Base-by-base conservation (phyloP, 805 yeast species). In the Starmerella apicola region DNA sequence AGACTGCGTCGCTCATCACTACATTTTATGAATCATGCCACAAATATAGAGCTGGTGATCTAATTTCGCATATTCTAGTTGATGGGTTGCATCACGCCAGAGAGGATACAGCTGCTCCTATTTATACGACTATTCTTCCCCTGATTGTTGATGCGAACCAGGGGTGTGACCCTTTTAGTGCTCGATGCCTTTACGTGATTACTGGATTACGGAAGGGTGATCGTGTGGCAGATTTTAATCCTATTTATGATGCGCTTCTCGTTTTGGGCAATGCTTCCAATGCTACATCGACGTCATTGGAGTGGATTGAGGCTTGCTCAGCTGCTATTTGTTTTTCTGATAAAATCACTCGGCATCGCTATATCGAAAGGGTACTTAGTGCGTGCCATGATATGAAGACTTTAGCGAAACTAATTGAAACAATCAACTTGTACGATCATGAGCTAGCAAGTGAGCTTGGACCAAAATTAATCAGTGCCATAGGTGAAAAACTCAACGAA, bases 1-100 rank as follows among this genome's bases (percentile, higher is more conserved):
- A 75, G 54, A 64, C 85, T 0, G 55, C 65, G 1, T 39, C 60
- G 0, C 72, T 83, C 5, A 54, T 81, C 9, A 29, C 42, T 8
- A 36, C 34, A 17, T 15, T 55, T 17, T 37, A 51, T 13, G 37
- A 44, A n/a, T 35, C 47, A 2, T 32, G 41, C 26, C 30, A 31
- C 10, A 32, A 43, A 17, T 24, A 21, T 16, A 18, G 18, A 1
- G 17, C 32, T 1, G 25, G 13, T 12, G 37, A 41, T 12, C 26
- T 46, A 9, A n/a, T 32, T 2, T 9, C 27, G 16, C 28, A 19
- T 7, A 49, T 56, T 4, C 28, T 59, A 3, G 55, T 55, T 3
- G 49, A 50, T 12, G 46, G 49, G 10, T 43, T 63, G 32, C 66
- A 61, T 36, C 62, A 57, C 36, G 44, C 48, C 3, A 49, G 58